A percentile compares a stretch with the other conserved stretches of the same genome.
Conservation (phyloP, 345 rosid species). For the Arabidopsis arenosa region DNA sequence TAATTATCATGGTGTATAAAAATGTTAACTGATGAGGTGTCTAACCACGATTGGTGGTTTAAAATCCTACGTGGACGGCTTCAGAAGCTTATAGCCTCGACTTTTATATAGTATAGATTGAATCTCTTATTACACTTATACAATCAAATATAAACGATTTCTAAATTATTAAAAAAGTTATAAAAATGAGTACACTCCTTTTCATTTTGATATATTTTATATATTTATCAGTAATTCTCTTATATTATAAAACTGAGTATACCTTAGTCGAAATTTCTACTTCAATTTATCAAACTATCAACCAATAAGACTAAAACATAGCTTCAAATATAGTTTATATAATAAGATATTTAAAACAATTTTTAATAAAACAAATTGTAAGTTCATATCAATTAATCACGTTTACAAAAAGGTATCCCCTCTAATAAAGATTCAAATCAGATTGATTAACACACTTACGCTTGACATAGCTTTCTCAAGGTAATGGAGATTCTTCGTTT, state of each 20-base stretch:
- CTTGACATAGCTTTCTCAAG: conserved; percentile 65
- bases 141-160: not conserved
- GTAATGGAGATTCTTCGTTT: conserved; percentile 75
- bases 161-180: not conserved
- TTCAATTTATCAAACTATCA: not conserved
- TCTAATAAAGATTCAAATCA: not conserved
- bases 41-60: too few relatives aligned
- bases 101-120: too few relatives aligned
- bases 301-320: not conserved
- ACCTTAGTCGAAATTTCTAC: not conserved
- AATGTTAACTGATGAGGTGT: too few relatives aligned
- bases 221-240: not conserved
- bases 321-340: not conserved
- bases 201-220: not conserved
- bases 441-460: conserved; percentile 27
- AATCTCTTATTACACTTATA: not conserved
- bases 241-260: not conserved
- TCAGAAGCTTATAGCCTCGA: too few relatives aligned
- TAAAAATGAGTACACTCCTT: not conserved
- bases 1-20: too few relatives aligned
- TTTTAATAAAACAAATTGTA: not conserved
- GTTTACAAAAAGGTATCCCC: not conserved
- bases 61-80: too few relatives aligned
- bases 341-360: not conserved
- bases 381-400: not conserved